Evolutionary conservation across 2,329 filamentous ascomycete species (phyloP), one percentile per base, ranked within the genome.

Genomic region (Colletotrichum sp.): DNA sequence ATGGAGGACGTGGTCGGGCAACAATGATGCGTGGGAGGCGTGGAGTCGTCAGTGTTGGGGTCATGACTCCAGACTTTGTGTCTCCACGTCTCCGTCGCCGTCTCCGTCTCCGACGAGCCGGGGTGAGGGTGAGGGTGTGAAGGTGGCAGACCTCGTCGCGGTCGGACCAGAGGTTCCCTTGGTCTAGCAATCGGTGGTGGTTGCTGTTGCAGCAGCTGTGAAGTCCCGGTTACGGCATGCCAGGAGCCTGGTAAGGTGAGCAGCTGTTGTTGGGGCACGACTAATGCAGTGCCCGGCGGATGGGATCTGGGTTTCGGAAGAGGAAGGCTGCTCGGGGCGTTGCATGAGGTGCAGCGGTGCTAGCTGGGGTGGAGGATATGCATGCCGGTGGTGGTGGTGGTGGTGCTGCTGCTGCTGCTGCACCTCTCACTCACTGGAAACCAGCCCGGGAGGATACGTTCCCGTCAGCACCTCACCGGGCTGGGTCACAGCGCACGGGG

Each of bases 11-110:
- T 56, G 30, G 26, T 62, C 21, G 73, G 69, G 18, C 30, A 26
- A 58, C 52, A 36, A 60, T 56, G 62, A 56, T 75, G 69, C 55
- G 48, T 55, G 52, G 32, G 9, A 56, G 56, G 62, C 58, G 32
- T n/a, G 62, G 38, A 67, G 61, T 74, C 36, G 68, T 66, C 48
- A 61, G 34, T 70, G 56, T 70, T 43, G 69, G 69, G 69, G 73
- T 75, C 69, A 75, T 75, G 69, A 72, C 69, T 75, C 62, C 43
- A 71, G 62, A 24, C 56, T 28, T 21, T 24, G 24, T 34, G 69
- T 72, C 62, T 67, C 72, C 71, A 64, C 43, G 73, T 67, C 56
- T 67, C 32, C 73, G 72, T 66, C 55, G 10, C 28, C 36, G 58
- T 32, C 58, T 48, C 18, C 34, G 67, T 66, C 60, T 71, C 48